Conservation (phyloP, 2,329 filamentous ascomycete species). For the Hortaea werneckii region DNA sequence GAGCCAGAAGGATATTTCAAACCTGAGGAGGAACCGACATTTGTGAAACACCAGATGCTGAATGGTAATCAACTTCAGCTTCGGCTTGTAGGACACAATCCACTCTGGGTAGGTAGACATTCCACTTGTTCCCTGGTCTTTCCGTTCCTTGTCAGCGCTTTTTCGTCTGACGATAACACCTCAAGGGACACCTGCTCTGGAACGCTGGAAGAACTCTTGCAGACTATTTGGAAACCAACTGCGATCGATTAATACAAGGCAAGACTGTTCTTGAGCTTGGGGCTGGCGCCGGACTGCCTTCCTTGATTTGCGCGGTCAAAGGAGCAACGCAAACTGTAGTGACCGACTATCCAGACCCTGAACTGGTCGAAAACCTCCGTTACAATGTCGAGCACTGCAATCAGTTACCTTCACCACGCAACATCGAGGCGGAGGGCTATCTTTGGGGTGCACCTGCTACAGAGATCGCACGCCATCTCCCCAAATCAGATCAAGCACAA, state of each 20-base stretch:
- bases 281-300: constrained; percentile 68
- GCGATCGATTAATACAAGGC: constrained; percentile 48
- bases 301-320: constrained; percentile 63
- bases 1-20: constrained; percentile 75
- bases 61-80: constrained; percentile 57
- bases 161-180: background rate
- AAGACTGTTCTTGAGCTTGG: constrained; percentile 80
- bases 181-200: constrained; percentile 74
- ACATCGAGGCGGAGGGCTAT: constrained; percentile 50
- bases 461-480: constrained; percentile 34
- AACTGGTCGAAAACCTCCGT: constrained; percentile 69
- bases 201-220: constrained; percentile 74
- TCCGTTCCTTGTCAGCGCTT: background rate
- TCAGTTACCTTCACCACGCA: constrained; percentile 28
- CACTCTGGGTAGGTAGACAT: constrained; percentile 56
- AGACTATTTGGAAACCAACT: constrained; percentile 63
- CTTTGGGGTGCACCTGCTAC: constrained; percentile 66
- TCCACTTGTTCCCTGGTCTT: background rate
- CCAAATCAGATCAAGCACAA: constrained; percentile 37
- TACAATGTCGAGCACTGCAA: constrained; percentile 59
- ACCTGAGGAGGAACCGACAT: constrained; percentile 65
- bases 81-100: constrained; percentile 75
- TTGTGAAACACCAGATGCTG: constrained; percentile 59
- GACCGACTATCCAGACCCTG: constrained; percentile 79
- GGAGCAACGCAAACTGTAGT: constrained; percentile 61